Conservation (phyloP, 1,139 yeast species). For the Blastobotrys elegans region DNA sequence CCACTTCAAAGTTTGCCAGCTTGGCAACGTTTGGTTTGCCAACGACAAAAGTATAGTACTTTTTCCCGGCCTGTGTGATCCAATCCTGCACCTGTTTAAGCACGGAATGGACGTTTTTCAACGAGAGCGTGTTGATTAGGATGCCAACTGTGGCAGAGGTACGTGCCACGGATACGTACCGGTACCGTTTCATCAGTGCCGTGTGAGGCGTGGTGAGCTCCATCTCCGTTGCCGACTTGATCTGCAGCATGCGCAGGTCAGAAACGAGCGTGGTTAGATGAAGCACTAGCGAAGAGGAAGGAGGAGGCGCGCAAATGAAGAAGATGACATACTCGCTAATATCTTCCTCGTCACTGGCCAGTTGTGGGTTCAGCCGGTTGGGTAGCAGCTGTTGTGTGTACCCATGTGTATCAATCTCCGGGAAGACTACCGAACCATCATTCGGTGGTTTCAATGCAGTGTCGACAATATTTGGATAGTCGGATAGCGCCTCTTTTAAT, state of each 20-base stretch:
- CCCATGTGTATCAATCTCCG: conserved; percentile 2
- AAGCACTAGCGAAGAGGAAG: conserved; percentile 73
- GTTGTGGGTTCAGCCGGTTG: conserved; percentile 21
- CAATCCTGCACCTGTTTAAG: conserved; percentile 55
- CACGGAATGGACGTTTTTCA: conserved; percentile 61
- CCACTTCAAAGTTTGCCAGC: conserved; percentile 85
- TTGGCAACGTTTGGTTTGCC: conserved; percentile 99
- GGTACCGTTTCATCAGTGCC: conserved; percentile 74
- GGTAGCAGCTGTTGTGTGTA: conserved; percentile 20
- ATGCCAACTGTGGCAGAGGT: conserved; percentile 91
- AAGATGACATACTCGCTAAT: conserved; percentile 47
- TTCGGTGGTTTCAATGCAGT: conserved; percentile 9
- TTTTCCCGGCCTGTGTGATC: conserved; percentile 74
- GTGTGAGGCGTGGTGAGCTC: conserved; percentile 58
- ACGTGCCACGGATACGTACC: conserved; percentile 81
- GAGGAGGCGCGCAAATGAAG: conserved; percentile 53
- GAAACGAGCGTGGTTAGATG: conserved; percentile 67
- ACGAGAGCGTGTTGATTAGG: conserved; percentile 80
- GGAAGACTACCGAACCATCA: conserved; percentile 10
- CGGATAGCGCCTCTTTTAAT: conserved; percentile 5
- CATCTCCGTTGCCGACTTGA: conserved; percentile 11
- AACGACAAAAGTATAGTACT: conserved; percentile 88
- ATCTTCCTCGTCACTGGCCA: not conserved
- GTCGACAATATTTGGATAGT: not conserved
- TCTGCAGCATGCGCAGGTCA: conserved; percentile 38